Conservation (phyloP, 164 flowering plant species). For the Piper betle region DNA sequence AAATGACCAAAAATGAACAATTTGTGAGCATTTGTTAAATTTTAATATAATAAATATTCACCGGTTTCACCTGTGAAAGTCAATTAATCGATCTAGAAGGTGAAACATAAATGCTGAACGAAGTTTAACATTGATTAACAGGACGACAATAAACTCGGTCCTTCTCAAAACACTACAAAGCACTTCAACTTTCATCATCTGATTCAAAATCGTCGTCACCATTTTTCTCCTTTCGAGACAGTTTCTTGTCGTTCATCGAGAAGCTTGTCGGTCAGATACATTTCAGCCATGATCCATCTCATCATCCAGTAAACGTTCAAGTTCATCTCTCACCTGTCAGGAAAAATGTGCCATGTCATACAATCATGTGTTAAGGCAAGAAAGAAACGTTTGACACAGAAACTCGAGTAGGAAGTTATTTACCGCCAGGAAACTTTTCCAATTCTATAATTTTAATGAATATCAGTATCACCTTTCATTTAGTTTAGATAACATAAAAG, state of each 20-base stretch:
- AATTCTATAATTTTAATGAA: neutral
- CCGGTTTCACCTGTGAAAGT: no score
- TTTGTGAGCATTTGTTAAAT: no score
- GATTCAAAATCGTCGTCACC: conserved; percentile 6
- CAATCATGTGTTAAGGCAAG: neutral
- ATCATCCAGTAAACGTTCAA: conserved; percentile 40
- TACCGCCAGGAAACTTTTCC: neutral
- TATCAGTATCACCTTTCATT: neutral
- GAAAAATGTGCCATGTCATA: neutral
- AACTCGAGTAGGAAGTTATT: neutral
- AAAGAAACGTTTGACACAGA: neutral
- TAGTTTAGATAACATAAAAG: neutral
- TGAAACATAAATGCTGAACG: neutral
- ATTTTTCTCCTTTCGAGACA: conserved; percentile 14
- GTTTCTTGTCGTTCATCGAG: conserved; percentile 6
- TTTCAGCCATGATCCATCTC: conserved; percentile 50
- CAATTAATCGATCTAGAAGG: no score
- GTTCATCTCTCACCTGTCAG: conserved; percentile 41
- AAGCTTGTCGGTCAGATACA: conserved; percentile 49
- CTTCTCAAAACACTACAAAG: neutral
- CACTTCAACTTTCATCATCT: conserved; percentile 18
- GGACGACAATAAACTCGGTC: no score
- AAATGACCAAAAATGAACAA: no score
- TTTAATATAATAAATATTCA: no score
- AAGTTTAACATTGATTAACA: no score